Conservation (phyloP, 2,329 filamentous ascomycete species). For the Fusarium longipes region DNA sequence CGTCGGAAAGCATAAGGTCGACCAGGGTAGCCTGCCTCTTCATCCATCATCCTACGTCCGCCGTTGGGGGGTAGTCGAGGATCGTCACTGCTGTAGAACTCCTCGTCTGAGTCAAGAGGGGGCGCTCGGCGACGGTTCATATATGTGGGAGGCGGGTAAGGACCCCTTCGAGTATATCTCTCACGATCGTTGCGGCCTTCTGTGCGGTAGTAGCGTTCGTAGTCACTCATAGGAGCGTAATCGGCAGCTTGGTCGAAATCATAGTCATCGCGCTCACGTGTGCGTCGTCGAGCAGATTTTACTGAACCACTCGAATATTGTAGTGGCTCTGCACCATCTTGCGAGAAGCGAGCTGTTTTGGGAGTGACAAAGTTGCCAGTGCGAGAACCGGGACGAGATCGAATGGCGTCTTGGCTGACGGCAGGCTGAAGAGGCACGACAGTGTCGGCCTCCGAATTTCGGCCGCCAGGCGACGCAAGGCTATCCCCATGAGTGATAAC, state of each 20-base stretch:
- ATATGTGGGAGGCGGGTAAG: conserved; percentile 43
- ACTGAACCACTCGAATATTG: conserved; percentile 37
- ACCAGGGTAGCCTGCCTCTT: conserved; percentile 39
- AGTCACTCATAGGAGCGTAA: conserved; percentile 36
- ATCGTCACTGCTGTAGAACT: conserved; percentile 39
- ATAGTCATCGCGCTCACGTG: conserved; percentile 38
- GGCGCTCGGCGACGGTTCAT: conserved; percentile 40
- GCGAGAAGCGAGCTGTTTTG: conserved; percentile 34
- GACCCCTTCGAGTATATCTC: conserved; percentile 38
- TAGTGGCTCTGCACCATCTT: conserved; percentile 41
- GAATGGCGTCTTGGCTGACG: conserved; percentile 34
- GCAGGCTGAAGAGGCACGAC: conserved; percentile 38
- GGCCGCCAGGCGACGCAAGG: conserved; percentile 1
- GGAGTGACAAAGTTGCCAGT: conserved; percentile 25
- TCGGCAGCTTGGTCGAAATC: conserved; percentile 42
- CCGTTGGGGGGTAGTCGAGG: conserved; percentile 27
- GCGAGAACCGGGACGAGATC: conserved; percentile 36
- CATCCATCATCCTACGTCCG: conserved; percentile 35
- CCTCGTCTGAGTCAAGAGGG: conserved; percentile 43
- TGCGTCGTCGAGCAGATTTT: conserved; percentile 38
- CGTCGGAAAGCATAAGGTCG: conserved; percentile 16
- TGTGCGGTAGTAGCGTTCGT: conserved; percentile 44
- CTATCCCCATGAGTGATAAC: conserved; percentile 23
- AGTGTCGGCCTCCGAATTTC: conserved; percentile 35
- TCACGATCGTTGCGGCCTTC: conserved; percentile 39